phyloP scores from a whole-genome alignment of 1,284 basidiomycete species.

The Neotropicomus parvogracilis region DNA sequence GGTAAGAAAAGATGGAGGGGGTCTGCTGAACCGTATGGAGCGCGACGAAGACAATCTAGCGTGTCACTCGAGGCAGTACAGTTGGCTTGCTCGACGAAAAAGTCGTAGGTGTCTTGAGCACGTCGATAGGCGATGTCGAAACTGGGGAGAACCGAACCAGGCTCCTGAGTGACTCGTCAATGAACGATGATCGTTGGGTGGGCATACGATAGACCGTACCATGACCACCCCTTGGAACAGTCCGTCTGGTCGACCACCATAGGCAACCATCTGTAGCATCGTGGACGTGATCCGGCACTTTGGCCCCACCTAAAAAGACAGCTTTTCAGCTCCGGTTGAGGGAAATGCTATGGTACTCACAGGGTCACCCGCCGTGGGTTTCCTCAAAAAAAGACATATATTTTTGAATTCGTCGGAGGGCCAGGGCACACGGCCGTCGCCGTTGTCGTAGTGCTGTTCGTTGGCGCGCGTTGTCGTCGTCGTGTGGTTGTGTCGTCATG shows the following conservation, averaged over 20 bases:
- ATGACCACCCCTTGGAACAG: conserved; percentile 52
- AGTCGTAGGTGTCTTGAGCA: conserved; percentile 16
- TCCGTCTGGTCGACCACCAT: conserved; percentile 44
- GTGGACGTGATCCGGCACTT: conserved; percentile 55
- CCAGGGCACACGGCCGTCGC: no score
- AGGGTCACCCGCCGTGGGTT: not conserved
- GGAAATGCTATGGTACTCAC: not conserved
- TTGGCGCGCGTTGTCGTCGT: no score
- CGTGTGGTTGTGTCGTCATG: no score
- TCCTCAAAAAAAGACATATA: conserved; percentile 1
- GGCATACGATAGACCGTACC: conserved; percentile 18
- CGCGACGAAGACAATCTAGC: conserved; percentile 40
- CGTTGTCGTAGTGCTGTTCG: no score
- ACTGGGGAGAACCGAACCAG: conserved; percentile 44
- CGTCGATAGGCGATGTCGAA: conserved; percentile 42
- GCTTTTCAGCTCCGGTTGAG: not conserved
- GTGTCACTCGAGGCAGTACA: conserved; percentile 35
- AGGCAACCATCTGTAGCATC: conserved; percentile 49
- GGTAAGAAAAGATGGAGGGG: conserved; percentile 16
- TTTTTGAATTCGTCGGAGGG: conserved; percentile 1
- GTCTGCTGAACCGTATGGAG: conserved; percentile 23
- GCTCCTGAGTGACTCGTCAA: conserved; percentile 28
- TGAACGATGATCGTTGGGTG: no score
- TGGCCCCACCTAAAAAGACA: conserved; percentile 48
- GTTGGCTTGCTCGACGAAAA: conserved; percentile 34